These are phyloP conservation scores for Aspergillus ellipticus DNA, from an alignment of 495 filamentous ascomycete species.

Conservation along the genomic window DNA sequence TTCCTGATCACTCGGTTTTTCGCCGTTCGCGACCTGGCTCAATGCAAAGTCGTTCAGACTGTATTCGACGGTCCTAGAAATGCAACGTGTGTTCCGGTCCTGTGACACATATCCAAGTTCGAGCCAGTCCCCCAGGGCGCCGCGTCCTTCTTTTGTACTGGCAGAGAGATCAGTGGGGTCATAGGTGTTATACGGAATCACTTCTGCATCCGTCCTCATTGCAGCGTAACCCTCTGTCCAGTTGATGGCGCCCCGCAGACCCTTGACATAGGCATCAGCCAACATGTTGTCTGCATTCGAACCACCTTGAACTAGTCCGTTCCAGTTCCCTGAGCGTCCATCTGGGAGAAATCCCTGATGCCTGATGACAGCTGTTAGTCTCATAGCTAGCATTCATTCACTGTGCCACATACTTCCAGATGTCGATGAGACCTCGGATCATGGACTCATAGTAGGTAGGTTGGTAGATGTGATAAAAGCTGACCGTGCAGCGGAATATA, in stretches of 20 bases:
- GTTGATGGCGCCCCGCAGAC: conserved; percentile 51
- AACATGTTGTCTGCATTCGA: conserved; percentile 58
- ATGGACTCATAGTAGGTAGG: conserved; percentile 58
- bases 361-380: conserved; percentile 14
- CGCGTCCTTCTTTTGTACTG: conserved; percentile 64
- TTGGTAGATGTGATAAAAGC: conserved; percentile 67
- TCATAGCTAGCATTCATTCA: conserved; percentile 9
- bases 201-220: conserved; percentile 68
- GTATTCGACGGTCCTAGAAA: conserved; percentile 70
- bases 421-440: conserved; percentile 54
- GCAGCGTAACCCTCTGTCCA: conserved; percentile 49
- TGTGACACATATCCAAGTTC: conserved; percentile 65
- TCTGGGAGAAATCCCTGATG: conserved; percentile 56
- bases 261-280: conserved; percentile 35
- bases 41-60: conserved; percentile 71
- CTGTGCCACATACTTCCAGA: conserved; percentile 20
- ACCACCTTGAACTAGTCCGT: conserved; percentile 68
- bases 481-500: conserved; percentile 32
- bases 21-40: conserved; percentile 58
- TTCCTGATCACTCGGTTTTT: conserved; percentile 48
- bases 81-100: conserved; percentile 63
- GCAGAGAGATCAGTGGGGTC: conserved; percentile 53
- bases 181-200: conserved; percentile 66
- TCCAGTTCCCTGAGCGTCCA: conserved; percentile 57
- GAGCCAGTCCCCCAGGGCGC: conserved; percentile 64